These are phyloP conservation scores for Neurospora hispaniola DNA, from an alignment of 495 filamentous ascomycete genomes.

Conservation along the genomic window DNA sequence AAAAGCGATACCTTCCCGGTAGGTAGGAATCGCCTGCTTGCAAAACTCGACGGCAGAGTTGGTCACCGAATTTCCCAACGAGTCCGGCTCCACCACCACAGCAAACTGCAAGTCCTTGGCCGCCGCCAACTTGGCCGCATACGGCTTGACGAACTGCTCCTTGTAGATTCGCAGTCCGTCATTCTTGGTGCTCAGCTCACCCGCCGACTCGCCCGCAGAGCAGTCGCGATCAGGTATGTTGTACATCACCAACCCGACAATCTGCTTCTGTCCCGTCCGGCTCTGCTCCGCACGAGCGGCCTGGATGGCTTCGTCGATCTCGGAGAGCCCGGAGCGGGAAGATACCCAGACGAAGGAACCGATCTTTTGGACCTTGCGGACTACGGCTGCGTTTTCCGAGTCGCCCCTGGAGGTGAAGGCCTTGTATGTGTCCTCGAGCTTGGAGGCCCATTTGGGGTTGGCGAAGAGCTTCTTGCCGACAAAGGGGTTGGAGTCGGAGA, in stretches of 20 bases:
- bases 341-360: conserved; percentile 48
- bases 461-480: conserved; percentile 41
- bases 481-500: conserved; percentile 34
- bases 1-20: conserved; percentile 47
- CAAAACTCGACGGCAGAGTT: conserved; percentile 45
- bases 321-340: conserved; percentile 18
- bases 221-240: conserved; percentile 59
- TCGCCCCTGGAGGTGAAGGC: conserved; percentile 33
- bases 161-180: conserved; percentile 47
- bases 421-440: conserved; percentile 36
- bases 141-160: conserved; percentile 45
- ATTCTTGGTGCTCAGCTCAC: conserved; percentile 43
- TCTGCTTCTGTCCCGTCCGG: conserved; percentile 32
- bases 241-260: conserved; percentile 48
- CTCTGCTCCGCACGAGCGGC: conserved; percentile 35
- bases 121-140: conserved; percentile 18
- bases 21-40: conserved; percentile 41
- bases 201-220: conserved; percentile 48
- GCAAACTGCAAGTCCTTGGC: conserved; percentile 25
- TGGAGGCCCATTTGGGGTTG: conserved; percentile 42
- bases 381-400: conserved; percentile 26
- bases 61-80: conserved; percentile 53
- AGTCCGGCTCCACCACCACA: conserved; percentile 48
- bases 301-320: conserved; percentile 39
- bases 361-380: conserved; percentile 37